Conservation (phyloP, 2,329 filamentous ascomycete genomes). For the Alternaria triticina region DNA sequence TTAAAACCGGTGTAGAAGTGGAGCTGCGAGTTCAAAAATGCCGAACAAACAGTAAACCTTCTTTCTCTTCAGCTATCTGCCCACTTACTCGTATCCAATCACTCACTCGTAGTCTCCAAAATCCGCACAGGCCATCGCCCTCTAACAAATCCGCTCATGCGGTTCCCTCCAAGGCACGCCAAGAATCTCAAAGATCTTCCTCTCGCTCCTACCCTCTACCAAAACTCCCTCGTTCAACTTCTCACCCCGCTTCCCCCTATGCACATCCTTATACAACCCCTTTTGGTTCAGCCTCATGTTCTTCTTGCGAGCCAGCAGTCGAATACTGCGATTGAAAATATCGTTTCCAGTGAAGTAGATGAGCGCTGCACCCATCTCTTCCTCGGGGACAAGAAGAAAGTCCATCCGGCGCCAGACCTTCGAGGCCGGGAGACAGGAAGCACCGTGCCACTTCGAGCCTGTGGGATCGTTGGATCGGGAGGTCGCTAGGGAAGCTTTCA, state of each 20-base stretch:
- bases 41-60: too few species aligned
- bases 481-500: constrained; percentile 72
- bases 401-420: constrained; percentile 80
- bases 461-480: constrained; percentile 53
- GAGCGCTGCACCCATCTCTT: constrained; percentile 81
- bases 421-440: constrained; percentile 69
- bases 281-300: constrained; percentile 85
- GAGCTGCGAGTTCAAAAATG: not conserved
- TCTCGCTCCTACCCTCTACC: constrained; percentile 77
- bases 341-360: constrained; percentile 98
- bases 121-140: not conserved
- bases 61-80: not conserved
- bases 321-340: constrained; percentile 87
- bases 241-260: constrained; percentile 63
- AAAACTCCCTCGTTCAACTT: constrained; percentile 72
- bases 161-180: constrained; percentile 80
- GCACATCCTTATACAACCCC: constrained; percentile 75
- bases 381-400: constrained; percentile 79
- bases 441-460: constrained; percentile 88
- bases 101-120: not conserved
- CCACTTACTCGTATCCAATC: not conserved
- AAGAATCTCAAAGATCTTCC: constrained; percentile 78
- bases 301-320: constrained; percentile 79
- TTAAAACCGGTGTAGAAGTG: accelerated
- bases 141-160: constrained; percentile 45